Evolutionary conservation across 1,284 basidiomycete genomes (phyloP).

Genomic region (Ganoderma sp.): DNA sequence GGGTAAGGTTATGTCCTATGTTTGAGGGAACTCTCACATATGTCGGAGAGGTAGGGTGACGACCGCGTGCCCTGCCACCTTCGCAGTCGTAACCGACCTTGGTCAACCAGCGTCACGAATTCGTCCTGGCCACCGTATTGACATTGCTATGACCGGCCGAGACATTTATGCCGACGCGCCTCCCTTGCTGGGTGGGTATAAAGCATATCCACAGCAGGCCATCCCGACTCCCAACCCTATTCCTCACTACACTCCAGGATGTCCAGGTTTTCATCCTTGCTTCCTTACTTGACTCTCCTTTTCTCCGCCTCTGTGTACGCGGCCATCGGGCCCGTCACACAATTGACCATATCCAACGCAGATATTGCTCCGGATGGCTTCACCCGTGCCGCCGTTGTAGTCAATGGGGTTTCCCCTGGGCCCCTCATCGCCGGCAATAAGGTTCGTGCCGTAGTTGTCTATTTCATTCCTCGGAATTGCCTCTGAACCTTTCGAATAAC

Average conservation of each 20-base stretch:
- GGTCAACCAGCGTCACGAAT: background rate
- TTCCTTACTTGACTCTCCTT: conserved; percentile 21
- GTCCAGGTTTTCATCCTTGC: conserved; percentile 25
- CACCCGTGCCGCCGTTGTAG: conserved; percentile 34
- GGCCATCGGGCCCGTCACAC: conserved; percentile 29
- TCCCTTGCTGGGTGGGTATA: background rate
- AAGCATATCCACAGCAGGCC: background rate
- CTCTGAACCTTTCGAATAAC: background rate
- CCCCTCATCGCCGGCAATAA: conserved; percentile 36
- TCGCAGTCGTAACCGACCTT: background rate
- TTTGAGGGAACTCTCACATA: background rate
- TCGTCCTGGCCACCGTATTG: background rate
- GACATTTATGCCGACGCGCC: background rate
- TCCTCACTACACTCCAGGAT: conserved; percentile 9
- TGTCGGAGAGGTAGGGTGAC: background rate
- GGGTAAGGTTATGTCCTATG: conserved; percentile 1
- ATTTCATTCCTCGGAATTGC: background rate
- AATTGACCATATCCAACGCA: conserved; percentile 30
- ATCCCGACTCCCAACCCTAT: background rate
- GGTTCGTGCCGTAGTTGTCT: conserved; percentile 18
- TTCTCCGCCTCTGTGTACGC: conserved; percentile 14
- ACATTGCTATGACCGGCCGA: background rate
- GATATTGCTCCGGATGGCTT: conserved; percentile 36
- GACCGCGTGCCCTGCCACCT: background rate
- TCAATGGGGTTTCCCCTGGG: conserved; percentile 36